Evolutionary conservation across 2,329 filamentous ascomycete species (phyloP), one percentile per base, ranked within the genome.

Genomic region (Coleophoma crateriformis): DNA sequence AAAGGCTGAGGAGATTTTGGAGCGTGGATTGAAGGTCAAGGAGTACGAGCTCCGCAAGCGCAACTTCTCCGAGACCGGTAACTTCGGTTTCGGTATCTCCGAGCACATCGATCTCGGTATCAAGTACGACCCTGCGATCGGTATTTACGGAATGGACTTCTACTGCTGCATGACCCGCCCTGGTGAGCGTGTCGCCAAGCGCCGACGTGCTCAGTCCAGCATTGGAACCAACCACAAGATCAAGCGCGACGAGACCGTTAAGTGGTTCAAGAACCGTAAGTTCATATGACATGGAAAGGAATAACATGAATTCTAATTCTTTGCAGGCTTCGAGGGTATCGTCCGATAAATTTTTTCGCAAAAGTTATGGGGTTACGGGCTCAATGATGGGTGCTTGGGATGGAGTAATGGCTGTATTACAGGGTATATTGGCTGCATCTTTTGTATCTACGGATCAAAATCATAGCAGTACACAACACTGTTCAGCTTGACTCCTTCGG

Each of bases 1-100:
- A 77, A 96, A 89, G 87, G 94, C 94, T 59, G 94, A 99, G 85
- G 94, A 99, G 80, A 99, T 99, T 70, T 87, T 99, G 71, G 94
- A 99, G 89, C 92, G 94, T 84, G 94, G 94, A 74, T 88, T 99
- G 74, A 99, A 99, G 87, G 94, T 99, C 85, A 99, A 99, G 90
- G 94, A 99, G 81, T 99, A 99, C 82, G 94, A 99, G 78, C 83
- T 99, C 68, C 88, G 90, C 79, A 96, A 94, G 85, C 87, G 88
- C 78, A 99, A 99, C 89, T 99, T 99, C 88, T 92, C 87, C 72
- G 90, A 96, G 85, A 97, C 92, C 63, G 94, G 94, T 74, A 96
- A 96, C 88, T 99, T 99, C 74, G 94, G 94, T 67, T 99, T 99
- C 84, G 94, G 94, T 82, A 99, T 99, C 82, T 90, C 83, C 80